These are phyloP conservation scores for Pythium diclinum DNA, from an alignment of 352 stramenopile species.

Conservation along the genomic window DNA sequence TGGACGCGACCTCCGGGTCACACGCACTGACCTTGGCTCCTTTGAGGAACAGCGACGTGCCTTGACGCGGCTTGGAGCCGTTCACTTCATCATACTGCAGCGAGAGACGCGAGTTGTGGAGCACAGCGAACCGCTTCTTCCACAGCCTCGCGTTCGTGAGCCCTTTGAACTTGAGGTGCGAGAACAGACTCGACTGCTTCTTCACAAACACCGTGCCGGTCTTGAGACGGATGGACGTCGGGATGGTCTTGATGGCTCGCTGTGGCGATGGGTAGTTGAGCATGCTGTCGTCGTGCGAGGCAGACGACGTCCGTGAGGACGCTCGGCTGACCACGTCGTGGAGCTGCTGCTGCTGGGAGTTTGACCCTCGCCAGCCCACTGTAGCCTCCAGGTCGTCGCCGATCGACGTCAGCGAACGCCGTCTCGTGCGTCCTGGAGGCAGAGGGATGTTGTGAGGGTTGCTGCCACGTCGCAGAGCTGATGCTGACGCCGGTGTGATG, in stretches of 20 bases:
- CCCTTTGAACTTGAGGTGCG: slow-evolving; percentile 67
- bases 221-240: slow-evolving; percentile 61
- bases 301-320: slow-evolving; percentile 10
- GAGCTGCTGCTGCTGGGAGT: slow-evolving; percentile 1
- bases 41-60: slow-evolving; percentile 68
- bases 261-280: slow-evolving; percentile 14
- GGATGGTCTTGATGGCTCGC: slow-evolving; percentile 20
- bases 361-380: neutral
- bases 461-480: slow-evolving; percentile 23
- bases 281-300: slow-evolving; percentile 18
- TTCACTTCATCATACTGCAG: slow-evolving; percentile 68
- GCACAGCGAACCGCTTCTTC: slow-evolving; percentile 81
- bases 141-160: slow-evolving; percentile 58
- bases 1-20: slow-evolving; percentile 62
- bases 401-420: slow-evolving; percentile 38
- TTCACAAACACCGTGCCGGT: slow-evolving; percentile 70
- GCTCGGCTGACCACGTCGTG: neutral
- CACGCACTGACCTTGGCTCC: slow-evolving; percentile 71
- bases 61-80: slow-evolving; percentile 35
- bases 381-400: slow-evolving; percentile 17
- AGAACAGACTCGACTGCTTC: slow-evolving; percentile 77
- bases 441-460: slow-evolving; percentile 13
- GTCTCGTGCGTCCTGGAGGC: slow-evolving; percentile 29
- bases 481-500: neutral
- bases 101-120: slow-evolving; percentile 62